A percentile compares a stretch with the other conserved stretches of the same genome.
Conservation (phyloP, 306 rosid genomes). For the Vigna reflexopilosa region DNA sequence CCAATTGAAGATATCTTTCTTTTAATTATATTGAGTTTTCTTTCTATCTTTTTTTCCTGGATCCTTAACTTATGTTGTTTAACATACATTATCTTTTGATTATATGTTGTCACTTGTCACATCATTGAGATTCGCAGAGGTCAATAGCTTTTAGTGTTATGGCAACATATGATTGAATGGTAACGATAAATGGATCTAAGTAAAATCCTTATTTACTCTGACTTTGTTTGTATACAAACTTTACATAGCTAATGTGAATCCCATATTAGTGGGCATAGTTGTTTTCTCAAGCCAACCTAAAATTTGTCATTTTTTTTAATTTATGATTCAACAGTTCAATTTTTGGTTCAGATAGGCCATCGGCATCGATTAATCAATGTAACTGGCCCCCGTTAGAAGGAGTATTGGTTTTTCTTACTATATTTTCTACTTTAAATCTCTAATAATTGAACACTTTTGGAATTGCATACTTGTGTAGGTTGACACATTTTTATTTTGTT, state of each 20-base stretch:
- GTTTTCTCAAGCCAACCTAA: constrained; percentile 6
- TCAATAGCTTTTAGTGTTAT: neutral
- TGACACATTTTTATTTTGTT: constrained; percentile 39
- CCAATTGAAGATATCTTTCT: neutral
- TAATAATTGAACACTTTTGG: constrained; percentile 38
- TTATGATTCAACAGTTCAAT: constrained; percentile 9
- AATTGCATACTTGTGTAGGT: constrained; percentile 37
- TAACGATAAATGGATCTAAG: constrained; percentile 17
- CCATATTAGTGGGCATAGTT: constrained; percentile 13
- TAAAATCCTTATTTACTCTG: constrained; percentile 9
- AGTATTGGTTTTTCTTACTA: constrained; percentile 35
- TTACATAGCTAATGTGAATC: neutral
- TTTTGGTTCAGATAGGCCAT: constrained; percentile 31
- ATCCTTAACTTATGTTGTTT: neutral
- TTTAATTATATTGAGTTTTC: neutral
- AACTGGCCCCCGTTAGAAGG: constrained; percentile 30
- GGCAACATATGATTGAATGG: constrained; percentile 8
- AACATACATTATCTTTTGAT: constrained; percentile 18
- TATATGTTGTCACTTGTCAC: constrained; percentile 30
- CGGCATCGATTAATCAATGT: constrained; percentile 24
- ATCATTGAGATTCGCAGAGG: constrained; percentile 13
- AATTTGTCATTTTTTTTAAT: neutral
- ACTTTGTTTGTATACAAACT: constrained; percentile 8
- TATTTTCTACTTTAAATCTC: constrained; percentile 12
- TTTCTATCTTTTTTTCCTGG: neutral